Base-by-base conservation (phyloP, 225 moss, liverwort and hornwort species). In the Marchantia paleacea region DNA sequence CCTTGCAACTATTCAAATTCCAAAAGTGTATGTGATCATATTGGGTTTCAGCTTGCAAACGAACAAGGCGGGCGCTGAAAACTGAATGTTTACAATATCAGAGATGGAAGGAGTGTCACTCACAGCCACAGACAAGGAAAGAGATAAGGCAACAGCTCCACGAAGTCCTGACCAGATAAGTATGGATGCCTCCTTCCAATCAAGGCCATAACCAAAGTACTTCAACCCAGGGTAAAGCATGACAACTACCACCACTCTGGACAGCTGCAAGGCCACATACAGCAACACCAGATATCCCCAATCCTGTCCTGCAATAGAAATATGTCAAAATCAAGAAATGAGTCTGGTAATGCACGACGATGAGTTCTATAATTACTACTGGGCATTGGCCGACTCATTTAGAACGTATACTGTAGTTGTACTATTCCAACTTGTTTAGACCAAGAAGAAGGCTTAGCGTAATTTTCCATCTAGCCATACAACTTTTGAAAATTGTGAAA, bases 101-200 rank as follows among this genome's bases (percentile, higher is more conserved):
- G 63, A 63, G 63, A 67, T n/a, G 30, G 47, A 47, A 25, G 3
- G 61, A 63, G 52, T 66, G 72, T 49, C 72, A 92, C 95, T 91
- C 86, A 99, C 99, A 85, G 88, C 78, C 57, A 99, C 99, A 55
- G 90, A 91, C 54, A 99, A 85, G 8, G 99, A 92, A 69, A 99
- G 92, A 57, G 99, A 90, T 10, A 99, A 79, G 49, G 99, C 99
- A 54, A 99, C 99, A 83, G 99, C 95, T 52, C 99, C 99, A 50
- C 99, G 99, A 69, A 99, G 91, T 72, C 99, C 99, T 76, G 95
- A 87, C 94, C 94, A 99, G 60, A 92, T 84, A 67, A 99, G 82
- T 6, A 99, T 10, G 48, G 79, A 58, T 75, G 91, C 90, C 90
- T 99, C 99, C 83, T 92, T 99, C 99, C 94, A 99, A 31, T 91